Evolutionary conservation across 1,284 basidiomycete genomes (phyloP).

Genomic region (Ganoderma meredithae): DNA sequence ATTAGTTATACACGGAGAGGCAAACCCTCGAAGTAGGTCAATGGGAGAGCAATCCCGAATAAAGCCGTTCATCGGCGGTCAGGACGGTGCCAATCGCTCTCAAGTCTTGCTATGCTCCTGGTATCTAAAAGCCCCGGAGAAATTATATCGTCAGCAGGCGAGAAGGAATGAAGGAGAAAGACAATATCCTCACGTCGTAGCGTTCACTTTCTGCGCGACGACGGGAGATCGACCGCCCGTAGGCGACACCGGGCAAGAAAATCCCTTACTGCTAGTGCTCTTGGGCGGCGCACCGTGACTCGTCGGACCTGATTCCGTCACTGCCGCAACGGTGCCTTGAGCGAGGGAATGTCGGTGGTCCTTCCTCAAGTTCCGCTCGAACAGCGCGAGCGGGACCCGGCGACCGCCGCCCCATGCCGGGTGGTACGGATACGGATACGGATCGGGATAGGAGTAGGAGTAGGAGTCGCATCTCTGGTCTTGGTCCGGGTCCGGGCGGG

Average conservation of each 20-base stretch:
- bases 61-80: neutral
- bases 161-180: neutral
- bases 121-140: neutral
- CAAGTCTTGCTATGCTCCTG: neutral
- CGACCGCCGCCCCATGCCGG: neutral
- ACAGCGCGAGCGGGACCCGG: neutral
- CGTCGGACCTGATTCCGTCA: neutral
- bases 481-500: neutral
- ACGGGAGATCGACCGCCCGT: neutral
- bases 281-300: neutral
- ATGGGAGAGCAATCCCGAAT: neutral
- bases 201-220: neutral
- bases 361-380: neutral
- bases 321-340: no score
- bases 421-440: no score
- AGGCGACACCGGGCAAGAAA: neutral
- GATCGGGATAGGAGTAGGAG: no score
- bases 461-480: neutral
- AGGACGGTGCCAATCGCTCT: neutral
- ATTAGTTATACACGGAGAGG: neutral
- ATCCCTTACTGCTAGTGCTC: neutral
- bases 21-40: neutral
- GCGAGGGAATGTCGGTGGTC: neutral
- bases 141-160: neutral
- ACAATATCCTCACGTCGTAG: neutral